A percentile compares a stretch with the other conserved stretches of the same genome.
phyloP scores from a whole-genome alignment of 441 rosid species.

The Gossypium gossypioides region DNA sequence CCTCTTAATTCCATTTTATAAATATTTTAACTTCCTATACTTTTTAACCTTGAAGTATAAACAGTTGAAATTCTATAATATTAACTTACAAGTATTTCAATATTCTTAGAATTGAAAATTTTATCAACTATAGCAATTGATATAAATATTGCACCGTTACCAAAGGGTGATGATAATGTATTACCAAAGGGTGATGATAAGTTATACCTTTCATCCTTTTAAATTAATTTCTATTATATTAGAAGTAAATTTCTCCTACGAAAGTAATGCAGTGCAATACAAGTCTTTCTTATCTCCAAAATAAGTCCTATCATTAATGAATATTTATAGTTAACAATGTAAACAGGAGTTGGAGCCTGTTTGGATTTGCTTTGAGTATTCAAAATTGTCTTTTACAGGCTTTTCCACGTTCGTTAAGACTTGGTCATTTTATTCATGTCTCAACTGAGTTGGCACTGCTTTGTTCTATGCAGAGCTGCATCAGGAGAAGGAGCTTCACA shows the following conservation, averaged over 20 bases:
- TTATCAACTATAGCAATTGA: not conserved
- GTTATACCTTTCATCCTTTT: not conserved
- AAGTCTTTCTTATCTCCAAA: not conserved
- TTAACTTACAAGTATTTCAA: not conserved
- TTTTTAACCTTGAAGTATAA: not conserved
- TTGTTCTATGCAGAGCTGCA: constrained; percentile 58
- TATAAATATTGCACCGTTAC: not conserved
- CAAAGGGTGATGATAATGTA: not conserved
- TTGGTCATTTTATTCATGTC: not conserved
- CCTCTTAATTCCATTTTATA: not conserved
- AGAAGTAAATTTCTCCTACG: not conserved
- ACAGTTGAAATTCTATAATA: not conserved
- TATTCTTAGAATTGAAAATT: not conserved
- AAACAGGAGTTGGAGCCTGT: not conserved
- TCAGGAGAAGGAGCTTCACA: constrained; percentile 73
- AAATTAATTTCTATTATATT: not conserved
- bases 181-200: not conserved
- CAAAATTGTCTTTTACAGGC: not conserved
- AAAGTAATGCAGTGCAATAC: not conserved
- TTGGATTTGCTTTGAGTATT: not conserved
- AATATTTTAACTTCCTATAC: not conserved
- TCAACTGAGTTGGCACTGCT: constrained; percentile 17
- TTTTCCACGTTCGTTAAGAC: not conserved
- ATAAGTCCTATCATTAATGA: not conserved
- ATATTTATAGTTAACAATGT: not conserved